These are phyloP conservation scores for Lyophyllum decastes DNA, from an alignment of 768 basidiomycete species.

Conservation along the genomic window DNA sequence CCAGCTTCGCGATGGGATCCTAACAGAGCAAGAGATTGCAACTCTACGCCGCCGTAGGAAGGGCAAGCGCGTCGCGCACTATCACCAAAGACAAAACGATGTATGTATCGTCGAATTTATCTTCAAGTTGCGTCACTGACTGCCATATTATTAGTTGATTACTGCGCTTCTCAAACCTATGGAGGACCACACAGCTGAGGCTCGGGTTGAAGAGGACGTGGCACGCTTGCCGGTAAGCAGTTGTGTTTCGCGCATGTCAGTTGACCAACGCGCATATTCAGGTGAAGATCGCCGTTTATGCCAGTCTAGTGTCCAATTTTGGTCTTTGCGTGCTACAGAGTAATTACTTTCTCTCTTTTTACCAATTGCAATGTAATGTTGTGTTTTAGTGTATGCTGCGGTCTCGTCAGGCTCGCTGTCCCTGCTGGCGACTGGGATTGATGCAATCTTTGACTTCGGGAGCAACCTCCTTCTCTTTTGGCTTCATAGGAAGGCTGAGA, in stretches of 20 bases:
- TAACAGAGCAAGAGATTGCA: constrained; percentile 64
- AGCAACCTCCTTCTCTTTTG: constrained; percentile 82
- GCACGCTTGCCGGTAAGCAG: constrained; percentile 63
- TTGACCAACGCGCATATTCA: constrained; percentile 26
- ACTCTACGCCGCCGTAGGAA: constrained; percentile 59
- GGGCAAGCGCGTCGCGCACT: constrained; percentile 65
- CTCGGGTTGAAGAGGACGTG: constrained; percentile 65
- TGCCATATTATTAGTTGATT: constrained; percentile 65
- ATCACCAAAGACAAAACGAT: constrained; percentile 73
- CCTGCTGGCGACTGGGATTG: constrained; percentile 86
- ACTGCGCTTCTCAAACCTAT: constrained; percentile 86
- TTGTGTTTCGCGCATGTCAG: background rate
- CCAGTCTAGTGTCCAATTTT: constrained; percentile 79
- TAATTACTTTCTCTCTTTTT: constrained; percentile 29
- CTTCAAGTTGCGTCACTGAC: constrained; percentile 2
- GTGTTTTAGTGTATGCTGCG: constrained; percentile 81
- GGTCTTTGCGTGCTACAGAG: constrained; percentile 71
- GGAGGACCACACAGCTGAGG: constrained; percentile 86
- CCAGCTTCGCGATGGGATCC: constrained; percentile 59
- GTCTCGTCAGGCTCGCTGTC: constrained; percentile 82
- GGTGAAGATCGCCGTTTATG: constrained; percentile 88
- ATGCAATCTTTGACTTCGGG: constrained; percentile 83
- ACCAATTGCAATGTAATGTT: constrained; percentile 1
- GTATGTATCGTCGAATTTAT: constrained; percentile 35
- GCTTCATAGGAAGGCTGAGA: constrained; percentile 72